These are phyloP conservation scores for Lanmaoa pseudosensibilis DNA, from an alignment of 768 basidiomycete genomes.

Conservation along the genomic window DNA sequence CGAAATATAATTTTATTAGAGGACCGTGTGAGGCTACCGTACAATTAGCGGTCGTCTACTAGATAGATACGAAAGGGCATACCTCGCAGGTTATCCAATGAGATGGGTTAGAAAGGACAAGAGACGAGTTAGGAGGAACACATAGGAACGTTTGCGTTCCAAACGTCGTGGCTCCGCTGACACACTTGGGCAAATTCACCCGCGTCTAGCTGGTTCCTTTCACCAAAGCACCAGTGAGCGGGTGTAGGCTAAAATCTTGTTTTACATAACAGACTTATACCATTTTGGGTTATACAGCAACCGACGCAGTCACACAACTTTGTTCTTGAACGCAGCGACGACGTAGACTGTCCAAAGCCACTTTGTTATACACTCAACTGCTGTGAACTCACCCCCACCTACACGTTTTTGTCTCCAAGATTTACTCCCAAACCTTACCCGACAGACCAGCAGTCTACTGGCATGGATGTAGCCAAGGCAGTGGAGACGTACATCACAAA, in stretches of 20 bases:
- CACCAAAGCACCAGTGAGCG: neutral
- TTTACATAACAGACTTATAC: neutral
- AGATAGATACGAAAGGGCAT: neutral
- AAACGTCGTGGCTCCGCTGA: neutral
- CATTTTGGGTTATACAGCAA: constrained; percentile 1
- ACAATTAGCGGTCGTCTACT: neutral
- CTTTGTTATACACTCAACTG: neutral
- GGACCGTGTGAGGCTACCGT: neutral
- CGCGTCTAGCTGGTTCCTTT: neutral
- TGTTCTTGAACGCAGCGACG: neutral
- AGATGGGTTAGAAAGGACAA: neutral
- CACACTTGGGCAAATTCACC: neutral
- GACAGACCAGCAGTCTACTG: neutral
- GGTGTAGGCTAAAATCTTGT: neutral
- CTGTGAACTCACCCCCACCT: neutral
- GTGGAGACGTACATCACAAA: constrained; percentile 91
- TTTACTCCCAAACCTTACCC: neutral
- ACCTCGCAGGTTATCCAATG: neutral
- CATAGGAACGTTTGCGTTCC: neutral
- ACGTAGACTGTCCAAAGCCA: neutral
- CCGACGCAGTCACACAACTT: neutral
- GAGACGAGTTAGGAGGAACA: neutral
- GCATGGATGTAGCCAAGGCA: constrained; percentile 95
- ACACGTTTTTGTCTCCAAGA: constrained; percentile 1
- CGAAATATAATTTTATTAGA: neutral